Base-by-base conservation (phyloP, 768 basidiomycete species). In the Boletales sp. region DNA sequence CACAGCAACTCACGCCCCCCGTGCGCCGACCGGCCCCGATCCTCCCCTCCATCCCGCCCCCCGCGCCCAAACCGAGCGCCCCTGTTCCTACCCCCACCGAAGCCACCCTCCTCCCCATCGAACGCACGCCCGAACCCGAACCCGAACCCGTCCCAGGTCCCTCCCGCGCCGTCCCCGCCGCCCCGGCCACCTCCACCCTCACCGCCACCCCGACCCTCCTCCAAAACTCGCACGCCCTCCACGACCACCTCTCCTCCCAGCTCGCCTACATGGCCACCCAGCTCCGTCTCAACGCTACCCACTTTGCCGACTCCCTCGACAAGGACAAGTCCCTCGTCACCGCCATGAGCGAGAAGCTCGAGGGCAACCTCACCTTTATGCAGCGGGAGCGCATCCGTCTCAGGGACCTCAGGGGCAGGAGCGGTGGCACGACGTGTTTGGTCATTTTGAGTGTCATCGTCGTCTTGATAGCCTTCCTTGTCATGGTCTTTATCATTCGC, bases 211-310 rank as follows among this genome's bases (percentile, higher is more conserved):
- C 73, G 4, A 68, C 73, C 5, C 71, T 74, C 58, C 67, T 79
- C 19, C 76, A 81, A 58, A 78, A 80, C 51, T 80, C 85, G n/a
- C 76, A 66, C 32, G 74, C 77, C 1, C 69, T 87, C 3, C 92
- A 94, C 21, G 80, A 90, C 44, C 81, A 88, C 19, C 80, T 94
- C 41, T 78, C 87, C 0, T 73, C 74, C 9, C 86, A 90, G 59
- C 80, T 94, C 21, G 84, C 83, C 1, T 67, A 81, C 48, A 97
- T 98, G 94, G 91, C 92, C 1, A 74, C 82, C 10, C 91, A 93
- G 63, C 81, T 98, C 43, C 90, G 88, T 59, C 76, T 81, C 19
- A 95, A 95, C 56, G 85, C 92, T 0, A 64, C 85, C 0, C 82
- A 91, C 58, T 94, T 97, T 63, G 79, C 86, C 5, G 74, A 76